Percentiles rank a stretch among this genome's conserved stretches.
phyloP scores from a whole-genome alignment of 2,329 filamentous ascomycete species.

The Lachnellula suecica region DNA sequence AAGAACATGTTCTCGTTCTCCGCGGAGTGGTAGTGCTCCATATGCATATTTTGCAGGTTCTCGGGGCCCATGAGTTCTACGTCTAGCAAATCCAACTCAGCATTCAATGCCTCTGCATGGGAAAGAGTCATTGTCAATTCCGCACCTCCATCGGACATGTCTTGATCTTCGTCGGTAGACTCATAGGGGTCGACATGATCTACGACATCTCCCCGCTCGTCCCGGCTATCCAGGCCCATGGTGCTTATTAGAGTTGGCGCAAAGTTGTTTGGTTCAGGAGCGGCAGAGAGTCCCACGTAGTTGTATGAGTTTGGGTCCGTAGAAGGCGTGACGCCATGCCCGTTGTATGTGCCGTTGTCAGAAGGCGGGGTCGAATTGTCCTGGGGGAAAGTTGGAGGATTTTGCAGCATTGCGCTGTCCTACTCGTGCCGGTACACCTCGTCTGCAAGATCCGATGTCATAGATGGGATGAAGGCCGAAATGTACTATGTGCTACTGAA shows the following conservation, averaged over 20 bases:
- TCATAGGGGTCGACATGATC: slow-evolving; percentile 8
- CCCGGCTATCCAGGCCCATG: slow-evolving; percentile 10
- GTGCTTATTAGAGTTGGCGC: slow-evolving; percentile 17
- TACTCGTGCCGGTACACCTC: slow-evolving; percentile 13
- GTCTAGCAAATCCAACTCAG: slow-evolving; percentile 26
- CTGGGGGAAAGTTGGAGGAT: slow-evolving; percentile 25
- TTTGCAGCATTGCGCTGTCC: slow-evolving; percentile 25
- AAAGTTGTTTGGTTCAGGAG: background rate
- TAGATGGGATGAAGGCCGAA: slow-evolving; percentile 15
- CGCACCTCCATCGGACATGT: slow-evolving; percentile 31
- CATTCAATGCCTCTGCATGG: slow-evolving; percentile 20
- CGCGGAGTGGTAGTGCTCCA: background rate
- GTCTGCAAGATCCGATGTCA: slow-evolving; percentile 14
- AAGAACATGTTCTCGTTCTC: background rate
- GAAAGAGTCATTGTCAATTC: slow-evolving; percentile 21
- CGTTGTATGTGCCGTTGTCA: slow-evolving; percentile 13
- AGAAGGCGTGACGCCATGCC: slow-evolving; percentile 12
- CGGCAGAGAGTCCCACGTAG: background rate
- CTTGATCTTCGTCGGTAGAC: slow-evolving; percentile 26
- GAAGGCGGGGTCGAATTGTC: slow-evolving; percentile 20
- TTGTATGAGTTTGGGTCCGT: background rate
- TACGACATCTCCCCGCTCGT: slow-evolving; percentile 15
- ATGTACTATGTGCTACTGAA: slow-evolving; percentile 17
- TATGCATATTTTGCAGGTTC: background rate
- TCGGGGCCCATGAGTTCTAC: slow-evolving; percentile 24